These are phyloP conservation scores for Claviceps sp. DNA, from an alignment of 2,329 filamentous ascomycete genomes.

Conservation along the genomic window DNA sequence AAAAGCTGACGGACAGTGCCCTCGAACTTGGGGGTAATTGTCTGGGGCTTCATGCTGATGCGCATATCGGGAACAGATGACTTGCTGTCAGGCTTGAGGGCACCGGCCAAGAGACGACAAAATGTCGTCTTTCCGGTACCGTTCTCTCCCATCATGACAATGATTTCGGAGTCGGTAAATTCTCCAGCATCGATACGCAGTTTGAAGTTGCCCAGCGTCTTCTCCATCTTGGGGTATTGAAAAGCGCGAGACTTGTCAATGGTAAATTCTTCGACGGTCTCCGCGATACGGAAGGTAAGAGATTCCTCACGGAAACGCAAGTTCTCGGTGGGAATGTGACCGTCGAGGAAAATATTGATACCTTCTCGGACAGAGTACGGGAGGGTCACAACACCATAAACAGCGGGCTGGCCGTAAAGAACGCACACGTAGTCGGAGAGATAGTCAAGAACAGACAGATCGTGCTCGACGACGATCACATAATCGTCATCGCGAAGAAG, in stretches of 20 bases:
- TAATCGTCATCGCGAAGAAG: constrained; percentile 83
- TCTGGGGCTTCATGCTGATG: constrained; percentile 99
- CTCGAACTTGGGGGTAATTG: constrained; percentile 95
- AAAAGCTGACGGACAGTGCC: constrained; percentile 95
- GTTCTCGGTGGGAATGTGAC: constrained; percentile 96
- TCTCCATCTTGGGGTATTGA: constrained; percentile 79
- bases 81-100: constrained; percentile 75
- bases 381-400: constrained; percentile 95
- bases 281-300: constrained; percentile 85
- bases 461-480: constrained; percentile 98
- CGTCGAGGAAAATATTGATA: constrained; percentile 98
- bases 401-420: constrained; percentile 85
- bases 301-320: constrained; percentile 96
- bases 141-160: constrained; percentile 99
- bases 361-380: constrained; percentile 94
- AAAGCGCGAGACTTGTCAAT: constrained; percentile 76
- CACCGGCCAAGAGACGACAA: constrained; percentile 89
- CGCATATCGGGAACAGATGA: constrained; percentile 79
- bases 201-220: constrained; percentile 81
- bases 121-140: constrained; percentile 99
- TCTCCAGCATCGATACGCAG: constrained; percentile 68
- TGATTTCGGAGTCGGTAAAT: constrained; percentile 96
- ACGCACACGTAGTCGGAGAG: constrained; percentile 98
- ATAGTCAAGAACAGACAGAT: constrained; percentile 95
- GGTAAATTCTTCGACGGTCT: constrained; percentile 78